Evolutionary conservation across 2,329 filamentous ascomycete genomes (phyloP), one percentile per base, ranked within the genome.

Genomic region (Dactylellina drechsleri): DNA sequence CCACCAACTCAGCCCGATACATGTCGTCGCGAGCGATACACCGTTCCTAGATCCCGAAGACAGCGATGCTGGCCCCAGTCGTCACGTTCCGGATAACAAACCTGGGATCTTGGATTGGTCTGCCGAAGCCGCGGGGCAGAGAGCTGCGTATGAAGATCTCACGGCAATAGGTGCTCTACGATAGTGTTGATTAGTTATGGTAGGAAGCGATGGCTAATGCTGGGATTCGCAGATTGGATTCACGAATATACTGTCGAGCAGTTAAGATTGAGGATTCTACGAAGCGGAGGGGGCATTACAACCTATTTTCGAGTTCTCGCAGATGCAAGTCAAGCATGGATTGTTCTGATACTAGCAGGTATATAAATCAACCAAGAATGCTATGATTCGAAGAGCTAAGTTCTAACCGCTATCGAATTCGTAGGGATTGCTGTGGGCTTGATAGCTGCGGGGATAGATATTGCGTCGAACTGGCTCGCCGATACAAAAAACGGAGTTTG

Each of bases 161-260:
- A 97, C 94, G 15, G 94, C 95, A 71, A 99, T 99, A 81, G 71
- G 71, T 76, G 58, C 43, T 36, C 45, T 64, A 40, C 31, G 52
- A 10, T 45, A 36, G 28, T 40, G 20, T 23, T 18, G 47, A 23
- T 4, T n/a, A 13, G 45, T 57, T 60, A 18, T 31, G 40, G 65
- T 10, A 23, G 28, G 26, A 36, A 40, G 31, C n/a, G 49, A 60
- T 45, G 54, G 49, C 60, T 68, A 52, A 74, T 56, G 18, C 54
- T 64, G 43, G 45, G 54, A 45, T 41, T 40, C 45, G 40, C 50
- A 76, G 95, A 99, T 84, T 99, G 95, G 95, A 98, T 98, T 81
- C 98, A 97, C 79, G 95, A 99, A 82, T 97, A 98, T 81, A 95
- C 92, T 61, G 97, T 97, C 82, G 95, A 99, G 83, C 88, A 95